Conservation (phyloP, 495 filamentous ascomycete species). For the Xylaria longipes region DNA sequence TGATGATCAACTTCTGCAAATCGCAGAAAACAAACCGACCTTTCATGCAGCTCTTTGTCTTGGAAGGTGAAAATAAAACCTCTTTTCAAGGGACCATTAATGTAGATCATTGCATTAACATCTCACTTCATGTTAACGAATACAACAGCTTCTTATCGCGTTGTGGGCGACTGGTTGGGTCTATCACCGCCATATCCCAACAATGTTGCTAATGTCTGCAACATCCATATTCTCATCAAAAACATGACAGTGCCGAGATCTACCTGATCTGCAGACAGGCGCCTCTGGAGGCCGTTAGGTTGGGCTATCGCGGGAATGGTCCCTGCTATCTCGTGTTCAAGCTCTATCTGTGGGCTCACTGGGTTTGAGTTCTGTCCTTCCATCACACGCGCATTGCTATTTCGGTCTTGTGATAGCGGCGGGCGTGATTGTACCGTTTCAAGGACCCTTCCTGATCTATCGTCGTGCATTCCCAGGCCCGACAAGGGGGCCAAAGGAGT, state of each 20-base stretch:
- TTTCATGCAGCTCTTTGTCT: background rate
- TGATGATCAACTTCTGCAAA: background rate
- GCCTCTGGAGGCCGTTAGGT: background rate
- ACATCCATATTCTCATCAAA: slow-evolving; percentile 24
- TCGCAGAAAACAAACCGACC: background rate
- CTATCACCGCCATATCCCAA: slow-evolving; percentile 3
- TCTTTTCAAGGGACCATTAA: background rate
- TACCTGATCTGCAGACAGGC: slow-evolving; percentile 9
- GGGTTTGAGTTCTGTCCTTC: background rate
- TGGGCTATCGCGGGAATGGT: background rate
- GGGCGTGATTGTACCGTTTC: background rate
- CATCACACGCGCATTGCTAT: background rate
- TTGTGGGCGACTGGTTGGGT: background rate
- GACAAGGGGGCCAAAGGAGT: background rate
- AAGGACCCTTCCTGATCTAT: background rate
- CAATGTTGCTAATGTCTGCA: slow-evolving; percentile 19
- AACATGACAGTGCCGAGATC: slow-evolving; percentile 23
- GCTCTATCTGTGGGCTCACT: background rate
- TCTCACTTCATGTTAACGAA: background rate
- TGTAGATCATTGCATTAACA: background rate
- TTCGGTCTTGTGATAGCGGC: background rate
- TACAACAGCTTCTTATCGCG: background rate
- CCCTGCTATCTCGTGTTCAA: background rate
- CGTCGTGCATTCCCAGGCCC: background rate
- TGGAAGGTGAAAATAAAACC: background rate